Base-by-base conservation (phyloP, 2,329 filamentous ascomycete species). In the Venturia carpophila region DNA sequence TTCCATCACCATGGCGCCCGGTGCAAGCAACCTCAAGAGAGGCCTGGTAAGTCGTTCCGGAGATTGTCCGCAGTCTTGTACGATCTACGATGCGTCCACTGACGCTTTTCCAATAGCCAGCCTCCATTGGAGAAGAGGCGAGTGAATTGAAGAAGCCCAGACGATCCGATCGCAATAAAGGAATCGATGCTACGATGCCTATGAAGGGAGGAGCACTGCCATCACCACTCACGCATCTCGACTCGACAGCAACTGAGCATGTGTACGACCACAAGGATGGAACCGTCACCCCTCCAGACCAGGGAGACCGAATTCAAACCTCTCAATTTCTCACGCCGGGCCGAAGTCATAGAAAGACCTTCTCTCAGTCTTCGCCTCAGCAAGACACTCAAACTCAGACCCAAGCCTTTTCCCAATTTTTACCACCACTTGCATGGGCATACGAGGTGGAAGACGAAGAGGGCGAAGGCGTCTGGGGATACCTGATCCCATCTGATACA, bases 381-480 rank as follows among this genome's bases (percentile, higher is more conserved):
- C 80, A 66, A 73, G 73, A 69, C 75, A 82, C 71, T 69, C 27
- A 58, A 15, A 74, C 64, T 11, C 64, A 65, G 45, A 92, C 89
- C 0, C 90, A 92, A 73, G 82, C 87, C 0, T 86, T 91, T 67
- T 92, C 90, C 9, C 94, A 99, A 77, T 90, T 89, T 71, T 78
- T 90, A 45, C 87, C 89, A 2, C 85, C 91, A 37, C 79, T 84
- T 66, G 83, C 85, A 34, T 83, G 93, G 60, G 87, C 87, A 13
- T 90, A 92, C 68, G 91, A 96, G 65, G 90, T 95, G 4, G 85
- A 92, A 68, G 90, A 96, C 73, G 92, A 96, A 77, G 85, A 84
- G 66, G 83, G 84, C 58, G 90, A 96, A 74, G 91, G 91, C 10
- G 91, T 97, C 1, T 99, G 94, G 94, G 95, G 95, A 15, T 99